Evolutionary conservation across 768 basidiomycete genomes (phyloP).

Genomic region (Holtermanniella nyarrowii): DNA sequence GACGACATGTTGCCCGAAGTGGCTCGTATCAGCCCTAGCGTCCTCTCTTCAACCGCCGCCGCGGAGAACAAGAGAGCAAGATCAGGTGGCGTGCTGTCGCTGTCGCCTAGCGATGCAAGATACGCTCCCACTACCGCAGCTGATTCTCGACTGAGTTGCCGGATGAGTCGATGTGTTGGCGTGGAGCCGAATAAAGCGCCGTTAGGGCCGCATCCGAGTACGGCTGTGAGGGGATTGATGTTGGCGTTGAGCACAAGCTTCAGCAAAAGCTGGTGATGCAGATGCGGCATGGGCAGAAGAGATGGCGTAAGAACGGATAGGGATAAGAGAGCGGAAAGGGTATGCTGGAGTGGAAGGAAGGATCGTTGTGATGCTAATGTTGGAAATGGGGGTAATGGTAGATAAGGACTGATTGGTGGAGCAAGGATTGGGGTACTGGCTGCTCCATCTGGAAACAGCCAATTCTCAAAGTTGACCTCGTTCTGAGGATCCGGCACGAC

Average conservation of each 20-base stretch:
- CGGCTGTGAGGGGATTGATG: conserved; percentile 76
- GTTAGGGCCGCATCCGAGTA: conserved; percentile 56
- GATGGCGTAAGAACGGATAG: conserved; percentile 50
- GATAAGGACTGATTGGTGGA: conserved; percentile 17
- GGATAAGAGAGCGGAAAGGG: conserved; percentile 55
- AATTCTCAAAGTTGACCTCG: conserved; percentile 23
- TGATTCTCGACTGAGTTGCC: conserved; percentile 53
- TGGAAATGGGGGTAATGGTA: conserved; percentile 43
- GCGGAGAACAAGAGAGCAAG: conserved; percentile 31
- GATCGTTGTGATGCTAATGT: conserved; percentile 46
- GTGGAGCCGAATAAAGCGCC: conserved; percentile 55
- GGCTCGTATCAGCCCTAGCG: conserved; percentile 49
- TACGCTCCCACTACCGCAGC: conserved; percentile 49
- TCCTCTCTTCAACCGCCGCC: conserved; percentile 49
- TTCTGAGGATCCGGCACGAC: conserved; percentile 56
- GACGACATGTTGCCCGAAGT: conserved; percentile 67
- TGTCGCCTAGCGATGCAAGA: conserved; percentile 28
- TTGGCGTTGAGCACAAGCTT: conserved; percentile 72
- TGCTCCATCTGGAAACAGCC: conserved; percentile 14
- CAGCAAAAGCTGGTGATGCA: conserved; percentile 61
- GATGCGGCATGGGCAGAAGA: conserved; percentile 57
- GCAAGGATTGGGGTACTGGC: conserved; percentile 13
- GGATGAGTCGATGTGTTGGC: conserved; percentile 46
- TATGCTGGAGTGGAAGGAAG: conserved; percentile 55
- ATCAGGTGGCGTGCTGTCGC: conserved; percentile 15